Conservation (phyloP, 139 green algal genomes). For the Volvox reticuliferus region DNA sequence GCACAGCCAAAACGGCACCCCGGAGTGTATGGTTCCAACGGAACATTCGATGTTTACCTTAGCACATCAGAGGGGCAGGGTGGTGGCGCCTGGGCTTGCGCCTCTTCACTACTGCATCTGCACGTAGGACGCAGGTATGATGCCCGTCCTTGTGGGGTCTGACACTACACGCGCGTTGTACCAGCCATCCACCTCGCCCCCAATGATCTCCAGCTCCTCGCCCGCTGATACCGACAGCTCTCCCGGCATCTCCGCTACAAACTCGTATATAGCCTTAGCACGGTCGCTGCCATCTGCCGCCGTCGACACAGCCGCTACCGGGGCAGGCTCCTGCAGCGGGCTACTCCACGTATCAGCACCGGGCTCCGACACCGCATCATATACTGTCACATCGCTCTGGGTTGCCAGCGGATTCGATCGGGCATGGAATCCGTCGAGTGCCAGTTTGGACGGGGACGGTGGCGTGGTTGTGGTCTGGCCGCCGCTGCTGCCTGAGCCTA, state of each 20-base stretch:
- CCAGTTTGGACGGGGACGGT: background rate
- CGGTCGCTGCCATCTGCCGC: background rate
- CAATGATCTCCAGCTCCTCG: constrained; percentile 59
- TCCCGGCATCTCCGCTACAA: constrained; percentile 64
- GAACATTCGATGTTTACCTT: no score
- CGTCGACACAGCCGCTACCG: background rate
- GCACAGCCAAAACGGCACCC: no score
- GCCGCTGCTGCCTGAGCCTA: background rate
- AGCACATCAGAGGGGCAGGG: background rate
- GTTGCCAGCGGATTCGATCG: background rate
- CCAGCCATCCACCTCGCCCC: constrained; percentile 76
- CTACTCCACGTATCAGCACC: background rate
- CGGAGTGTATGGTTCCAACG: no score
- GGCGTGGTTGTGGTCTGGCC: background rate
- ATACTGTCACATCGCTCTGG: background rate
- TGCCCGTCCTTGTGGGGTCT: background rate
- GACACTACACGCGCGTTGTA: constrained; percentile 43
- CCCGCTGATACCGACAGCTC: constrained; percentile 62
- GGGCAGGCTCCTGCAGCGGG: background rate
- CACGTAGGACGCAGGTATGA: constrained; percentile 41
- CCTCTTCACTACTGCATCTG: background rate
- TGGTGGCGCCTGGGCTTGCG: background rate
- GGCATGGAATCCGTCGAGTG: background rate
- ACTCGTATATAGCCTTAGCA: constrained; percentile 57
- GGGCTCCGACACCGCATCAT: background rate